Evolutionary conservation across 495 filamentous ascomycete species (phyloP).

Genomic region (Zalerion maritima): DNA sequence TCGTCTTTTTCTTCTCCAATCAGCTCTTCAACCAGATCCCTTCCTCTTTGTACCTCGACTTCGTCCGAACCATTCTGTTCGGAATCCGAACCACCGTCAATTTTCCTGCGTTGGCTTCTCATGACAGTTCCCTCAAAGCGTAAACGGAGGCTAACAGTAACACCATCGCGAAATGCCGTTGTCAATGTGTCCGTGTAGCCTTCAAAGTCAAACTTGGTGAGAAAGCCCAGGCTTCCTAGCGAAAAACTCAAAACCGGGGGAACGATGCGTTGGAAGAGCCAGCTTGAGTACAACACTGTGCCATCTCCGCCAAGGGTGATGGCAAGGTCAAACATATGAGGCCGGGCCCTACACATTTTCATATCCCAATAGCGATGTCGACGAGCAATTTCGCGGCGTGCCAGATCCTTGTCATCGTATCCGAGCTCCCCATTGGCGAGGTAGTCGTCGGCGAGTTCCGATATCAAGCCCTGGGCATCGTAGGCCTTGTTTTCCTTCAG

Average conservation of each 20-base stretch:
- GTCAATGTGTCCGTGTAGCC: conserved; percentile 54
- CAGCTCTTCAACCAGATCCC: conserved; percentile 78
- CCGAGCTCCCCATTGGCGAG: conserved; percentile 10
- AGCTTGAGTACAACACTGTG: conserved; percentile 87
- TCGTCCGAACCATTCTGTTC: conserved; percentile 17
- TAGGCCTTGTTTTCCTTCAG: conserved; percentile 57
- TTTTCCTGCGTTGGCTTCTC: conserved; percentile 46
- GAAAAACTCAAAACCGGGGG: conserved; percentile 87
- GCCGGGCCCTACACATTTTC: conserved; percentile 56
- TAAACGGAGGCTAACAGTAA: conserved; percentile 74
- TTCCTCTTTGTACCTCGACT: conserved; percentile 13
- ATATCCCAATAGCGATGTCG: conserved; percentile 74
- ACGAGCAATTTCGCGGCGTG: conserved; percentile 37
- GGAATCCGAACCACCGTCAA: conserved; percentile 7
- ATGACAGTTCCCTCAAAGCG: conserved; percentile 93
- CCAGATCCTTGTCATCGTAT: conserved; percentile 12
- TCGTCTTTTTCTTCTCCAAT: conserved; percentile 73
- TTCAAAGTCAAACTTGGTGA: conserved; percentile 91
- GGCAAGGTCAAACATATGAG: conserved; percentile 86
- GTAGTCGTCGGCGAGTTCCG: conserved; percentile 20
- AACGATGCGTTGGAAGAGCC: conserved; percentile 95
- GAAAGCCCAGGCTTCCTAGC: conserved; percentile 80
- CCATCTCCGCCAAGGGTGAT: conserved; percentile 93
- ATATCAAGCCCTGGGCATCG: conserved; percentile 47
- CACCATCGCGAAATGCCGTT: conserved; percentile 63